Conservation (phyloP, 805 yeast species). For the Teunomyces barrocoloradensis region DNA sequence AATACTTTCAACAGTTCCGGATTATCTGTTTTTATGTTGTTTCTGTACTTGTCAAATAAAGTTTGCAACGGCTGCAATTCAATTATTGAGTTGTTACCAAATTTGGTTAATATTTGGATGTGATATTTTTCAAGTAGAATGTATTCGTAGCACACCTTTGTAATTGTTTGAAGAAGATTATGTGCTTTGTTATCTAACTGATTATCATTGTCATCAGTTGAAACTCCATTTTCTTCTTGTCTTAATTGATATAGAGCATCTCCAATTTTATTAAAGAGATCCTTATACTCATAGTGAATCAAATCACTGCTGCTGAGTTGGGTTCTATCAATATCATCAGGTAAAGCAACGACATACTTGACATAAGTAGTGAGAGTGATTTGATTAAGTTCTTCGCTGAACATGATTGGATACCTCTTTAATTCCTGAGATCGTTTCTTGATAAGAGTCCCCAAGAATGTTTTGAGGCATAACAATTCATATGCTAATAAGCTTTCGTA, state of each 20-base stretch:
- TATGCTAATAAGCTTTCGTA: conserved; percentile 32
- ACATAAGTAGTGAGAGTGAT: conserved; percentile 37
- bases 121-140: conserved; percentile 38
- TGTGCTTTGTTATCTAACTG: conserved; percentile 9
- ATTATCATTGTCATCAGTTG: conserved; percentile 21
- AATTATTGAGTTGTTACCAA: conserved; percentile 30
- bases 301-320: conserved; percentile 19
- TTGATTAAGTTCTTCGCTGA: conserved; percentile 38
- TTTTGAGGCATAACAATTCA: conserved; percentile 25
- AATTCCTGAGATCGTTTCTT: conserved; percentile 8
- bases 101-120: conserved; percentile 34
- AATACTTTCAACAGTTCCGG: conserved; percentile 30
- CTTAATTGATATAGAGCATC: conserved; percentile 24
- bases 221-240: conserved; percentile 28
- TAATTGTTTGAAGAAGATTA: conserved; percentile 26
- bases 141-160: conserved; percentile 37
- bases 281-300: conserved; percentile 28
- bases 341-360: conserved; percentile 31
- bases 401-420: conserved; percentile 7
- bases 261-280: conserved; percentile 24
- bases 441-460: conserved; percentile 26
- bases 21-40: conserved; percentile 13
- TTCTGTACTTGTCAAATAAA: conserved; percentile 22
- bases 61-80: conserved; percentile 21
- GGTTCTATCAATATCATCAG: conserved; percentile 14